phyloP scores from a whole-genome alignment of 495 filamentous ascomycete species.

The Lepraria neglecta region DNA sequence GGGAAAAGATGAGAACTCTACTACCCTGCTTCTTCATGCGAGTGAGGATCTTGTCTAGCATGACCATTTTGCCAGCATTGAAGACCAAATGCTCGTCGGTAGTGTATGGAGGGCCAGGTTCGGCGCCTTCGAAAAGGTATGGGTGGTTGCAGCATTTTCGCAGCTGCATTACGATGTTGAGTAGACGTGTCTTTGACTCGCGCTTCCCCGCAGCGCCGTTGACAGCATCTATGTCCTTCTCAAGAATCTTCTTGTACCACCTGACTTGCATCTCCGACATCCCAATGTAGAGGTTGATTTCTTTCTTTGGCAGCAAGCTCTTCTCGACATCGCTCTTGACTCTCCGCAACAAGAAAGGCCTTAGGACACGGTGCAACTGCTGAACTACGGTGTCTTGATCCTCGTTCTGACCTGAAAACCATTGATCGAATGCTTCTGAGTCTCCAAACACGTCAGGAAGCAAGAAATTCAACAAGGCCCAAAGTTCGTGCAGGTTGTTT shows the following conservation, averaged over 20 bases:
- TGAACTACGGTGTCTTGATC: conserved; percentile 97
- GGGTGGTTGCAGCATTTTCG: conserved; percentile 99
- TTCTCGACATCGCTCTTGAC: conserved; percentile 99
- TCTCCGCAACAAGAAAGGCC: conserved; percentile 90
- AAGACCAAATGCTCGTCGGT: conserved; percentile 93
- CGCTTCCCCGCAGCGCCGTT: conserved; percentile 94
- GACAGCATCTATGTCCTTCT: conserved; percentile 98
- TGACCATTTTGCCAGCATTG: conserved; percentile 96
- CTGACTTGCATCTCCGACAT: conserved; percentile 99
- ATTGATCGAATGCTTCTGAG: conserved; percentile 94
- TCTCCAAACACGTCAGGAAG: conserved; percentile 97
- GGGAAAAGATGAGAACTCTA: conserved; percentile 95
- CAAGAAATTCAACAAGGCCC: conserved; percentile 95
- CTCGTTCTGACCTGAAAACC: conserved; percentile 83
- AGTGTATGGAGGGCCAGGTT: conserved; percentile 95
- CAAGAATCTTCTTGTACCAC: conserved; percentile 98
- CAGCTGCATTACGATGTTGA: conserved; percentile 99
- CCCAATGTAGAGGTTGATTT: conserved; percentile 92
- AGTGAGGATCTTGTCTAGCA: conserved; percentile 86
- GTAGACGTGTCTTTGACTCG: conserved; percentile 96
- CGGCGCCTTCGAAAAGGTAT: conserved; percentile 96
- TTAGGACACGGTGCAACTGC: conserved; percentile 87
- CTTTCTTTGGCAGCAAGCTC: conserved; percentile 94
- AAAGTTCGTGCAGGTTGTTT: conserved; percentile 99
- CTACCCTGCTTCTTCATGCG: conserved; percentile 80